phyloP scores from a whole-genome alignment of 441 rosid genomes.

The Adansonia madagascariensis region DNA sequence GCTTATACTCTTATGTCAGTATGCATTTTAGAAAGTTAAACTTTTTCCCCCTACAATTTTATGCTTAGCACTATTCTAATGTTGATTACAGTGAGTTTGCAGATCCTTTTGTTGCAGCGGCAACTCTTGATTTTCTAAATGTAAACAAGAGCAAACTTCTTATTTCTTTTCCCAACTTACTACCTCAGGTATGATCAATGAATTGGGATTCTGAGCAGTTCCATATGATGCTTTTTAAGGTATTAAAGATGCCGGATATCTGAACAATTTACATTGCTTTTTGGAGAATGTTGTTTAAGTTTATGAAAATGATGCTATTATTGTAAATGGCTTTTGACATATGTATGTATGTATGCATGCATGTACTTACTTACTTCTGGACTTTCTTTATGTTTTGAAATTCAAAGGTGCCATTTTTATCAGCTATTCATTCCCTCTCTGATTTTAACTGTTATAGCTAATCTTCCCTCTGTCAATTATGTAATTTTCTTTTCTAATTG shows the following conservation, averaged over 20 bases:
- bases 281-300: neutral
- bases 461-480: neutral
- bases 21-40: conserved; percentile 16
- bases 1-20: conserved; percentile 10
- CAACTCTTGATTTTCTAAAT: conserved; percentile 83
- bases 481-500: neutral
- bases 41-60: conserved; percentile 12
- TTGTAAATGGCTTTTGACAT: neutral
- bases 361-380: neutral
- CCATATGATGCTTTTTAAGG: conserved; percentile 20
- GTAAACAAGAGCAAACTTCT: conserved; percentile 69
- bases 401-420: neutral
- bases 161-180: conserved; percentile 65
- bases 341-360: neutral
- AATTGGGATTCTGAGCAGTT: conserved; percentile 16
- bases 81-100: conserved; percentile 84
- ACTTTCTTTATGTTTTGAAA: neutral
- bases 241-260: conserved; percentile 9
- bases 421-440: neutral
- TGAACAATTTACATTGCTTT: neutral
- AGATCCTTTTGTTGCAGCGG: conserved; percentile 87
- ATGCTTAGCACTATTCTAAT: conserved; percentile 36
- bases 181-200: conserved; percentile 80
- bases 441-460: neutral
- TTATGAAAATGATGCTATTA: neutral